These are phyloP conservation scores for Hypoxylon sp. DNA, from an alignment of 2,329 filamentous ascomycete species.

Conservation along the genomic window DNA sequence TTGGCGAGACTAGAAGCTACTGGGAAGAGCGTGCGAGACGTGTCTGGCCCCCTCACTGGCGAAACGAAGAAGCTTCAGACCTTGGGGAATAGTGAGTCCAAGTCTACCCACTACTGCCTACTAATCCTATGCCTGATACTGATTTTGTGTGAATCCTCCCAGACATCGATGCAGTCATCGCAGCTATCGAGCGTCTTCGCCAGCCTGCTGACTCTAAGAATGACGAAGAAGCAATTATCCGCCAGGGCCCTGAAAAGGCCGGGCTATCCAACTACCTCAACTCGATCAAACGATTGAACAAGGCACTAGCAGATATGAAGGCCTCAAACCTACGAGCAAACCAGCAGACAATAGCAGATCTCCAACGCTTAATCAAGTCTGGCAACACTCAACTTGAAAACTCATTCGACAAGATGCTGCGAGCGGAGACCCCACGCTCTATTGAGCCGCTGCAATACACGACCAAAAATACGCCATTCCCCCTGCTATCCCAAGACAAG, in stretches of 20 bases:
- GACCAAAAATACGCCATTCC: conserved; percentile 90
- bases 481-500: conserved; percentile 82
- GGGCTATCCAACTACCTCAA: conserved; percentile 88
- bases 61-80: conserved; percentile 92
- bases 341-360: conserved; percentile 87
- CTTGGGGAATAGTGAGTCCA: conserved; percentile 79
- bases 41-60: conserved; percentile 91
- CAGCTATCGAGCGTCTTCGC: conserved; percentile 88
- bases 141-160: conserved; percentile 28
- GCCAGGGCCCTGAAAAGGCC: conserved; percentile 85
- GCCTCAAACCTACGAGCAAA: conserved; percentile 93
- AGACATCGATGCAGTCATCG: conserved; percentile 89
- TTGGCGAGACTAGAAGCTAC: conserved; percentile 87
- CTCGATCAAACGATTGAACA: conserved; percentile 89
- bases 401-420: conserved; percentile 83
- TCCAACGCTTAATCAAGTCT: conserved; percentile 81
- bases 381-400: conserved; percentile 88
- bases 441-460: conserved; percentile 94
- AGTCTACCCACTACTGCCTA: neutral
- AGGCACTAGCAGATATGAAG: conserved; percentile 86
- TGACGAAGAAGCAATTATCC: conserved; percentile 91
- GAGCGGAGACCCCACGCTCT: conserved; percentile 80
- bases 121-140: conserved; percentile 32
- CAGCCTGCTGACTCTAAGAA: conserved; percentile 94
- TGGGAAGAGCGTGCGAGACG: conserved; percentile 91